Evolutionary conservation across 208 protist genomes (phyloP).

Genomic region (Spongospora subterranea): DNA sequence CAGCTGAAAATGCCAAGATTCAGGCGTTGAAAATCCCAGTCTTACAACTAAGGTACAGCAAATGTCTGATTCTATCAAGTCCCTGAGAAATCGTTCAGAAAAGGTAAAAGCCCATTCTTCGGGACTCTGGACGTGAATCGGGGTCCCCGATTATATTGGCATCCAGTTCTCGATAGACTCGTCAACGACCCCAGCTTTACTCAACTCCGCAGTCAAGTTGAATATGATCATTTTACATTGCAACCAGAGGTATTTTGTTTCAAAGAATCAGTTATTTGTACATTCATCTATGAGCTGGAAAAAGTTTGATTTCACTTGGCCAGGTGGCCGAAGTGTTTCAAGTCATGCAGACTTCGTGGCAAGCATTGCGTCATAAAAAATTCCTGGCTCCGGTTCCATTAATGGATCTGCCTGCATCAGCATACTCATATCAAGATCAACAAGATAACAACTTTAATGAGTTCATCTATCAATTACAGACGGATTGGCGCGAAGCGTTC

Average conservation of each 20-base stretch:
- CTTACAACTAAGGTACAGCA: neutral
- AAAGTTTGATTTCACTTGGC: too few relatives aligned
- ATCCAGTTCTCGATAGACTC: neutral
- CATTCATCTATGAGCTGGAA: too few relatives aligned
- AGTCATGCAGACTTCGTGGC: neutral
- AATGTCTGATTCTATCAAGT: neutral
- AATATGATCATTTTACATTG: constrained; percentile 53
- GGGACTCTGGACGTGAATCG: constrained; percentile 19
- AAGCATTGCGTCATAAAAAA: neutral
- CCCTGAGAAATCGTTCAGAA: too few relatives aligned
- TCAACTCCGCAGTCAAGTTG: constrained; percentile 10
- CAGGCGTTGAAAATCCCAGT: neutral
- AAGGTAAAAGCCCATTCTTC: neutral
- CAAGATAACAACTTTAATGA: constrained; percentile 46
- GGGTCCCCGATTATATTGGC: constrained; percentile 11
- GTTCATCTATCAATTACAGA: neutral
- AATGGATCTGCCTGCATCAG: neutral
- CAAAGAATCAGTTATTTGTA: neutral
- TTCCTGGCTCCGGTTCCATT: neutral
- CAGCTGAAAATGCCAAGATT: neutral
- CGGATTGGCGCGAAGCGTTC: neutral
- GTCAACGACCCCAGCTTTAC: constrained; percentile 23
- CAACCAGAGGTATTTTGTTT: constrained; percentile 9
- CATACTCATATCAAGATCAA: constrained; percentile 40
- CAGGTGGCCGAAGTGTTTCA: neutral